Base-by-base conservation (phyloP, 1,139 yeast genomes). In the Taiozyma onychis region DNA sequence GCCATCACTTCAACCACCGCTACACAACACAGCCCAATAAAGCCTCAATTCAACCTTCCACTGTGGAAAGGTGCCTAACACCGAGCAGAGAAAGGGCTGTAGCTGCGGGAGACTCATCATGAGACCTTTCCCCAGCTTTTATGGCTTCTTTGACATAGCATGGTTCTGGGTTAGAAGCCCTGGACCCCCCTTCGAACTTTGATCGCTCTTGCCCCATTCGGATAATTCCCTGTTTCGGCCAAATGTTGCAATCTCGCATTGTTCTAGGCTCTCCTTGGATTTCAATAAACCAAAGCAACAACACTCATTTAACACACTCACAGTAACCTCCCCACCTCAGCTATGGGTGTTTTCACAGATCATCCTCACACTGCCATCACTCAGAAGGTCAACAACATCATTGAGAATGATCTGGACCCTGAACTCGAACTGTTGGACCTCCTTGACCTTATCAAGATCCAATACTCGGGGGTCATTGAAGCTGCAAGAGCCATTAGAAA, bases 401-500 rank as follows among this genome's bases (percentile, higher is more conserved):
- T 76, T 34, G 71, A 73, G 28, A 65, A 73, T n/a, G 67, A 65
- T 10, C 60, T 67, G 43, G 72, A 73, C 49, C 64, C 70, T 30
- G 81, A 75, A 45, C 65, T 71, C 26, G 77, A 74, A 53, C 57
- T 75, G 30, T 67, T 66, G 13, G 64, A 62, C 24, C 50, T 70
- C 37, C 54, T 68, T 5, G 66, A 64, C 24, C 52, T 66, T 22
- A 69, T 71, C 44, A 64, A 62, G 46, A 54, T 63, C 26, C 59
- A 60, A 24, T 59, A 54, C 45, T 57, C 58, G 22, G 66, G 95
- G 1, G 81, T 89, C 2, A 70, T 75, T 11, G 98, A 91, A 66
- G 95, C 96, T 1, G 97, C 97, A 0, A 74, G 98, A 48, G 95
- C 96, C 1, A 73, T 93, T 39, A 77, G 99, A 48, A 93, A 93